Conservation (phyloP, 78 protist genomes). For the Dictyostelium purpureum region DNA sequence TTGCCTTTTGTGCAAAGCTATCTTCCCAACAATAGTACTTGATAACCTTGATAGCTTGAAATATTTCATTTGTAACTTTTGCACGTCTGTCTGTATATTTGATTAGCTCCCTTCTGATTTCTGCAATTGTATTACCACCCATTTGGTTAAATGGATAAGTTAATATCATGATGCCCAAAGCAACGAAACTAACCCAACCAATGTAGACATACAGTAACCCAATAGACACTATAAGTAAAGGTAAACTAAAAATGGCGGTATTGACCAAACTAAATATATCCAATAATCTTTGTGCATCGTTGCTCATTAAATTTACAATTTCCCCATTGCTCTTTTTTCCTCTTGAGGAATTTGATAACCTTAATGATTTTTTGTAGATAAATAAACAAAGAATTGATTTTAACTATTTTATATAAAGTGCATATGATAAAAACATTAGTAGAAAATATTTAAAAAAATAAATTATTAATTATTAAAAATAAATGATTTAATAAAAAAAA, state of each 20-base stretch:
- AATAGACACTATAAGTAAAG: slow-evolving; percentile 60
- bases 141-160: slow-evolving; percentile 20
- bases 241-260: slow-evolving; percentile 60
- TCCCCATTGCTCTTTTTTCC: slow-evolving; percentile 69
- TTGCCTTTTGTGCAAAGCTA: background rate
- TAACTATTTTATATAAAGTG: background rate
- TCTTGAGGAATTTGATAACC: background rate
- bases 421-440: too few relatives aligned
- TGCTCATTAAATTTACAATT: slow-evolving; percentile 83
- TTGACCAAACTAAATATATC: slow-evolving; percentile 69
- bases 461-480: background rate
- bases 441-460: too few relatives aligned
- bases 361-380: slow-evolving; percentile 4
- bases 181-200: slow-evolving; percentile 11
- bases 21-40: slow-evolving; percentile 93
- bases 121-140: background rate
- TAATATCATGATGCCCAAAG: background rate
- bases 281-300: slow-evolving; percentile 81
- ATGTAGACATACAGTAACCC: slow-evolving; percentile 13
- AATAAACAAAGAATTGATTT: background rate
- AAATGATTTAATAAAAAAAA: background rate
- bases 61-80: slow-evolving; percentile 78
- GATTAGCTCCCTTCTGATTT: background rate
- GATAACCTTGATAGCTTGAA: slow-evolving; percentile 80
- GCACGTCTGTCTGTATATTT: slow-evolving; percentile 50